Evolutionary conservation across 768 basidiomycete genomes (phyloP), one percentile per base, ranked within the genome.

Genomic region (Boletus rubroflammeus): DNA sequence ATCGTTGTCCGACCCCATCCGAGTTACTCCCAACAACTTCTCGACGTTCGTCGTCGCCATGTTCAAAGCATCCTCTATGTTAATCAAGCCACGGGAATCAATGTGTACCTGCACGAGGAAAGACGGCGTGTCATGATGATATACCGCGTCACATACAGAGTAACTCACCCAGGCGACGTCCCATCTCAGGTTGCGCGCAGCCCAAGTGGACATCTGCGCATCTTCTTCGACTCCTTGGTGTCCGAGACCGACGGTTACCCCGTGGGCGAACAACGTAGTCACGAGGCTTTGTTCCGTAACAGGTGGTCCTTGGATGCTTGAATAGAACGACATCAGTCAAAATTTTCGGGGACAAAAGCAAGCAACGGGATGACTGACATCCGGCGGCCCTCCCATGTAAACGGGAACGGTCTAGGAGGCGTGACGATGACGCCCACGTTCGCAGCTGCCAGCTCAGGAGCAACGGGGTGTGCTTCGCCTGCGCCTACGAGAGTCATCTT

Each of bases 151-250:
- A 45, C 14, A 25, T 10, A 25, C 67, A 14, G 1, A 72, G 79
- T 43, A 47, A 88, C 95, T 88, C 94, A 97, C 97, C 96, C 98
- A 51, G 88, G 81, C 67, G 88, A 71, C 66, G 81, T 98, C 67
- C 98, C 95, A 70, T 85, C 38, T 94, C 91, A 50, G 88, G 88
- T 58, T 92, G 88, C 6, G 94, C 91, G 47, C 97, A 77, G 50
- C 98, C 76, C 54, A 98, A 75, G 51, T 93, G 78, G 68, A 95
- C 89, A 26, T 87, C 70, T 25, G 85, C 81, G 36, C 83, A 80
- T 58, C 80, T 84, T 43, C 80, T 78, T 15, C 66, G 76, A 48
- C 70, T 1, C 77, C 65, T 38, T 66, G 53, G 42, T 58, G 61
- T 48, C 84, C 86, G 28, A 90, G 67, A 0, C 77, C 86, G 19